Conservation (phyloP, 805 yeast genomes). For the Spathaspora hagerdaliae region DNA sequence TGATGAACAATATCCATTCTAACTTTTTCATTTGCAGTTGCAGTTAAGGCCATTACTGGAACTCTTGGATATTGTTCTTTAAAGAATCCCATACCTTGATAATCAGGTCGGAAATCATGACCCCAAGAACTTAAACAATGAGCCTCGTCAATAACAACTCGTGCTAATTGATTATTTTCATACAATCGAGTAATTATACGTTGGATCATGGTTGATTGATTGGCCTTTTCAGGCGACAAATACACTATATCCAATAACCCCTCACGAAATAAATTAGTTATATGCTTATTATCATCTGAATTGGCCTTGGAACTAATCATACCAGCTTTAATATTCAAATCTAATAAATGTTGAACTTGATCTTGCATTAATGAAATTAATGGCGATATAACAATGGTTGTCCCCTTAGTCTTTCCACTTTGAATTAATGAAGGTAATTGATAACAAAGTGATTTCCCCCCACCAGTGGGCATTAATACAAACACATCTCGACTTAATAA, state of each 20-base stretch:
- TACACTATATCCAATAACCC: constrained; percentile 77
- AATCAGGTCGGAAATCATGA: constrained; percentile 96
- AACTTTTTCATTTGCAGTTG: constrained; percentile 92
- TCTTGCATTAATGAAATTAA: constrained; percentile 96
- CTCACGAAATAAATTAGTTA: constrained; percentile 55
- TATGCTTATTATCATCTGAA: constrained; percentile 56
- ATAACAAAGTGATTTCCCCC: constrained; percentile 94
- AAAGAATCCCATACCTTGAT: constrained; percentile 73
- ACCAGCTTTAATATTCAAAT: constrained; percentile 70
- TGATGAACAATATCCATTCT: constrained; percentile 81
- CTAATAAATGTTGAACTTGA: constrained; percentile 78
- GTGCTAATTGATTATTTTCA: constrained; percentile 56
- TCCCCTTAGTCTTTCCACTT: constrained; percentile 80
- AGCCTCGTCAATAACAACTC: constrained; percentile 94
- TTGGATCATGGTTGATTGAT: constrained; percentile 65
- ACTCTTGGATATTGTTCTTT: constrained; percentile 70
- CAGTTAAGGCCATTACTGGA: constrained; percentile 95
- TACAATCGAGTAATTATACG: constrained; percentile 57
- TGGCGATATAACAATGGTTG: constrained; percentile 91
- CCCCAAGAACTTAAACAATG: constrained; percentile 99
- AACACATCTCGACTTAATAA: constrained; percentile 79
- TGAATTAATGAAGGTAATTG: constrained; percentile 87
- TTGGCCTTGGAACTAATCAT: constrained; percentile 81
- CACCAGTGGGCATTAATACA: constrained; percentile 98
- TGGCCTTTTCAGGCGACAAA: constrained; percentile 92